Conservation (phyloP, 805 yeast species). For the Suhomyces emberorum region DNA sequence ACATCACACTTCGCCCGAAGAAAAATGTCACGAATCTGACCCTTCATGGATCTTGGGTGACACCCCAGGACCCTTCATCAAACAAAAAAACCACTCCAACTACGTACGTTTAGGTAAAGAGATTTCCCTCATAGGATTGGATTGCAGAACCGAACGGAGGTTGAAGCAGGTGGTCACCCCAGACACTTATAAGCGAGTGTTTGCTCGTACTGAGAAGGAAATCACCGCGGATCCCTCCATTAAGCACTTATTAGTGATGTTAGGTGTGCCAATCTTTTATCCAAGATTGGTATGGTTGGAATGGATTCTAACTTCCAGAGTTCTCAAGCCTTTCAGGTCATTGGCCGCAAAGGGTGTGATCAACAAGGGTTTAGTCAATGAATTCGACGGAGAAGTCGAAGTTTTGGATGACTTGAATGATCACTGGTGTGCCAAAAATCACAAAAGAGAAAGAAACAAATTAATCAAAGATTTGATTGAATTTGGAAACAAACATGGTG, state of each 20-base stretch:
- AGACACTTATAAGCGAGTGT: conserved; percentile 58
- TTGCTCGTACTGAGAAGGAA: conserved; percentile 58
- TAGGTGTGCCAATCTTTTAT: conserved; percentile 94
- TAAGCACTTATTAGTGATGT: conserved; percentile 74
- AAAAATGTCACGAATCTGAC: conserved; percentile 34
- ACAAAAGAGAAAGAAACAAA: conserved; percentile 78
- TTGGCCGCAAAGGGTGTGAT: conserved; percentile 56
- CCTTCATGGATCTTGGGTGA: conserved; percentile 63
- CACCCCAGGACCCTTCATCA: conserved; percentile 64
- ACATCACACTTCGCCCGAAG: conserved; percentile 63
- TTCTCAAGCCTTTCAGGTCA: conserved; percentile 59
- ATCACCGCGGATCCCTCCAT: conserved; percentile 50
- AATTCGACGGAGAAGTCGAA: conserved; percentile 89
- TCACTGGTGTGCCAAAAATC: conserved; percentile 92
- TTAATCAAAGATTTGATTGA: conserved; percentile 59
- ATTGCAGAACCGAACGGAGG: conserved; percentile 89
- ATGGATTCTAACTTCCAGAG: conserved; percentile 57
- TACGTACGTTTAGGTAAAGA: conserved; percentile 73
- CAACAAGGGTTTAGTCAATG: conserved; percentile 75
- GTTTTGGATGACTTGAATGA: conserved; percentile 90
- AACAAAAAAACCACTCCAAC: conserved; percentile 61
- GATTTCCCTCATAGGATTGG: conserved; percentile 73
- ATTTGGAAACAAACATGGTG: conserved; percentile 60
- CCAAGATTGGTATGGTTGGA: conserved; percentile 94
- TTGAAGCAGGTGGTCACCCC: conserved; percentile 52